Base-by-base conservation (phyloP, 306 rosid species). In the Rosa lucieae region DNA sequence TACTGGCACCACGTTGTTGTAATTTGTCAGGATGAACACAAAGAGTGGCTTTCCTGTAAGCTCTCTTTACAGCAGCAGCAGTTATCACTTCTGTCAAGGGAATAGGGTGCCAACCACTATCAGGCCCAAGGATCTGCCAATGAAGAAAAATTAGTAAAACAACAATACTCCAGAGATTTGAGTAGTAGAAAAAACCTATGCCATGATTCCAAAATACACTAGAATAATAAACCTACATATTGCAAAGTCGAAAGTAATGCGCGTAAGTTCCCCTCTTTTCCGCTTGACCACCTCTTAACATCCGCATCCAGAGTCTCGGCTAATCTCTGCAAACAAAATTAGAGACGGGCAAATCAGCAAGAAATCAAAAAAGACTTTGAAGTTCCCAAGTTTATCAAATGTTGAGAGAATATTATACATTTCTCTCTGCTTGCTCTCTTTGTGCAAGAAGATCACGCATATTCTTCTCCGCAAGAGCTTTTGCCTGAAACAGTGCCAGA, bases 251-350 rank as follows among this genome's bases (percentile, higher is more conserved):
- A 95, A 74, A 95, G 97, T 77, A 95, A 84, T 69, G 99, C 98
- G 29, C 99, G 99, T 91, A 95, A 80, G 82, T 95, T 95, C 59
- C 99, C 99, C 89, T 95, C 99, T 88, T 95, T 95, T 81, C 98
- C 99, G 75, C 91, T 90, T 72, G 98, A 95, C 99, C 99, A 95
- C 88, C 98, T 90, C 88, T 86, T 89, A 77, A 95, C 97, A 79
- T 95, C 99, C 72, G 98, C 93, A 87, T 91, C 99, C 78, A 95
- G 85, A 76, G 98, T 91, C 86, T 95, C 99, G 2, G 99, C 94
- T 76, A 95, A 78, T 75, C 97, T 91, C 99, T 95, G 94, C 84
- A 84, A 87, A 85, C 76, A 83, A 62, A 81, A 88, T n/a, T 42
- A 74, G 67, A 75, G 71, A 61, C 78, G 59, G 52, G 80, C 35